phyloP scores from a whole-genome alignment of 345 rosid genomes.

The Chamaenerion angustifolium region DNA sequence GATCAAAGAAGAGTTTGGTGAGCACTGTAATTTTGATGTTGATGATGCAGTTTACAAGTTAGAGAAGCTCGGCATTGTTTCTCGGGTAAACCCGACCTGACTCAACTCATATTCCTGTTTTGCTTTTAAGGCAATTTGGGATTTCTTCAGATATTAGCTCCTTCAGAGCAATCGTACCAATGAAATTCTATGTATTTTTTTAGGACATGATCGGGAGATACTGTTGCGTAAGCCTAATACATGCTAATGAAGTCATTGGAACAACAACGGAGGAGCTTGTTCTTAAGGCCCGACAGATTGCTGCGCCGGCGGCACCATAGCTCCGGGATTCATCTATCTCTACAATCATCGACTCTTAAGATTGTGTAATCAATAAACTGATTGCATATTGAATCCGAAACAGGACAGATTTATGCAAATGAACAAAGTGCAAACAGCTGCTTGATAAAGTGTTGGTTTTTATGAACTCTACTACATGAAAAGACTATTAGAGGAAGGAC shows the following conservation, averaged over 20 bases:
- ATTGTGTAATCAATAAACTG: too few relatives aligned
- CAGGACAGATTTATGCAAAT: too few relatives aligned
- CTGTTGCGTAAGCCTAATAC: conserved; percentile 28
- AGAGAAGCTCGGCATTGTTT: conserved; percentile 50
- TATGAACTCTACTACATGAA: too few relatives aligned
- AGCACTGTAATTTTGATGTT: conserved; percentile 59
- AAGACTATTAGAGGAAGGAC: too few relatives aligned
- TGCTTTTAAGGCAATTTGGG: background rate
- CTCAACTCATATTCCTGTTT: background rate
- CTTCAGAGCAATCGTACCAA: background rate
- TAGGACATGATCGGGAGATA: conserved; percentile 44
- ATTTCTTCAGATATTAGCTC: background rate
- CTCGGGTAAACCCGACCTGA: conserved; percentile 21
- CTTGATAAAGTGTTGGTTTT: too few relatives aligned
- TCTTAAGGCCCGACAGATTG: conserved; percentile 22
- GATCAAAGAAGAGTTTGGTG: conserved; percentile 37
- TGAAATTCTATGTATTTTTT: background rate
- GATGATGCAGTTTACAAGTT: conserved; percentile 63
- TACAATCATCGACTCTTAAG: too few relatives aligned
- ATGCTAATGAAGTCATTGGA: conserved; percentile 62
- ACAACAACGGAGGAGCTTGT: conserved; percentile 69
- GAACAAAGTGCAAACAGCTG: too few relatives aligned
- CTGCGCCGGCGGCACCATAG: too few relatives aligned
- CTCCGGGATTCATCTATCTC: too few relatives aligned
- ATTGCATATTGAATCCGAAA: too few relatives aligned